phyloP scores from a whole-genome alignment of 345 rosid species.

The Citrus australasica region DNA sequence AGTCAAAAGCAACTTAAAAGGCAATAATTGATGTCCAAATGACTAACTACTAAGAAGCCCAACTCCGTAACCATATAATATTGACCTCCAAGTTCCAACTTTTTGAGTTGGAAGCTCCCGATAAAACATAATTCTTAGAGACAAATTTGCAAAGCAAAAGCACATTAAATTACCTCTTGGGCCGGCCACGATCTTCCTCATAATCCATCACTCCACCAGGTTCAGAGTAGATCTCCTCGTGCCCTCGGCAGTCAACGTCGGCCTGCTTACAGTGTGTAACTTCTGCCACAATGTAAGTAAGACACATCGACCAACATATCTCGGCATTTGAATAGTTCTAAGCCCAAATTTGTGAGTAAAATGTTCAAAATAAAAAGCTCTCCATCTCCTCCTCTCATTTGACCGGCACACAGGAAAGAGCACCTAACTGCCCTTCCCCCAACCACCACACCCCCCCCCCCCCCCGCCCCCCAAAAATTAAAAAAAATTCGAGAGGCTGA shows the following conservation, averaged over 20 bases:
- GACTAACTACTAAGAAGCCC: background rate
- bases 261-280: slow-evolving; percentile 98
- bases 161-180: slow-evolving; percentile 64
- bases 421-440: background rate
- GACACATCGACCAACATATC: slow-evolving; percentile 79
- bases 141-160: background rate
- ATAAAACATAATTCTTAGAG: background rate
- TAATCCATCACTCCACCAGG: slow-evolving; percentile 98
- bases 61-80: background rate
- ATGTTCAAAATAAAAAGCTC: background rate
- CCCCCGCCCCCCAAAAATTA: no score
- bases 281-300: slow-evolving; percentile 99
- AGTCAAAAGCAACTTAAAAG: slow-evolving; percentile 5
- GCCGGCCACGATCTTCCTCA: slow-evolving; percentile 89
- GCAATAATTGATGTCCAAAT: background rate
- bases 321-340: slow-evolving; percentile 30
- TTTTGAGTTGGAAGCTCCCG: background rate
- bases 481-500: no score
- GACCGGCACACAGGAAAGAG: background rate
- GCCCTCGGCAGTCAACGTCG: slow-evolving; percentile 75
- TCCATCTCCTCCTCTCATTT: background rate
- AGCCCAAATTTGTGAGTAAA: background rate
- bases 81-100: background rate
- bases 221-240: slow-evolving; percentile 91
- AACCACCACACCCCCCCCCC: rapidly evolving